A percentile compares a stretch with the other conserved stretches of the same genome.
Evolutionary conservation across 1,284 basidiomycete genomes (phyloP).

Genomic region (Apiotrichum brassicae): DNA sequence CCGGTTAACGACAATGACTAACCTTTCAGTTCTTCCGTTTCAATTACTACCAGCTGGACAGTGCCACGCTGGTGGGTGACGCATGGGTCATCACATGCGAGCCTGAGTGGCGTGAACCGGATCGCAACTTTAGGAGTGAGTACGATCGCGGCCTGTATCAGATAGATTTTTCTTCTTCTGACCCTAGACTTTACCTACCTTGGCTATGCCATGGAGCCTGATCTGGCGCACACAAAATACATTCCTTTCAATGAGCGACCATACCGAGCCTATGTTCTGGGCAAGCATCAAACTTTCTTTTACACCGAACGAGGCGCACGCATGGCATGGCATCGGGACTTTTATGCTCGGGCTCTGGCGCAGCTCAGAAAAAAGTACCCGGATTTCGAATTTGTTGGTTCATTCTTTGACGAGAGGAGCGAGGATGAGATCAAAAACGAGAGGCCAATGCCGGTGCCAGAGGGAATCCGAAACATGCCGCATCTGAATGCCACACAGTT

Average conservation of each 20-base stretch:
- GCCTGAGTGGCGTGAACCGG: constrained; percentile 1
- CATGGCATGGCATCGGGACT: not conserved
- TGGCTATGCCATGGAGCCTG: constrained; percentile 1
- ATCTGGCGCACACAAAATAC: not conserved
- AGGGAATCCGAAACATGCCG: not conserved
- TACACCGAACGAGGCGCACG: not conserved
- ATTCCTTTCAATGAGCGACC: constrained; percentile 3
- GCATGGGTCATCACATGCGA: constrained; percentile 6
- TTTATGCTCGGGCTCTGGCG: not conserved
- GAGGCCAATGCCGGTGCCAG: not conserved
- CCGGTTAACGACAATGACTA: too few relatives aligned
- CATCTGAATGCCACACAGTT: constrained; percentile 6
- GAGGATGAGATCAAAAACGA: not conserved
- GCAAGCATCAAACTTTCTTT: constrained; percentile 9
- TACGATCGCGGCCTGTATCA: too few relatives aligned
- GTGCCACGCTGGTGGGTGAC: constrained; percentile 1
- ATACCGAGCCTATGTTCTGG: constrained; percentile 3
- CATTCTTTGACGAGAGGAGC: constrained; percentile 3
- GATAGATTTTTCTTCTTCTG: not conserved
- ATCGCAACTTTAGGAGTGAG: constrained; percentile 1
- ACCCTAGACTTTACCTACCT: constrained; percentile 5
- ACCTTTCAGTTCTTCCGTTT: constrained; percentile 5
- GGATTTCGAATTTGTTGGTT: constrained; percentile 6
- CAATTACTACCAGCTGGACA: constrained; percentile 4
- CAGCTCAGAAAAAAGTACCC: constrained; percentile 1